Percentiles rank a stretch among this genome's conserved stretches.
Conservation (phyloP, 495 filamentous ascomycete genomes). For the Annulohypoxylon moriforme region DNA sequence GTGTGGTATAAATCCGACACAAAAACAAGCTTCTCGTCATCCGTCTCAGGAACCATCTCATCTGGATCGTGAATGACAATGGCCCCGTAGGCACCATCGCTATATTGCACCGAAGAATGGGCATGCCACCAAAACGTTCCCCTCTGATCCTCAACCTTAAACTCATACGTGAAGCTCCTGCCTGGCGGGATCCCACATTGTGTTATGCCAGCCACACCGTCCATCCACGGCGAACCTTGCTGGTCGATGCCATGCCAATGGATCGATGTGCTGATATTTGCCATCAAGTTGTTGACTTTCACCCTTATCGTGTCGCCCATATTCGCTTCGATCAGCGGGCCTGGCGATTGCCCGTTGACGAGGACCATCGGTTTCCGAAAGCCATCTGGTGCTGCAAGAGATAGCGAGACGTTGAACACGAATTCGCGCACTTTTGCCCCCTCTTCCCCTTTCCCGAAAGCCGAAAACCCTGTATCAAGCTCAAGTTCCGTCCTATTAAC, state of each 20-base stretch:
- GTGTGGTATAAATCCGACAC: conserved; percentile 48
- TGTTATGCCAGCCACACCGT: conserved; percentile 48
- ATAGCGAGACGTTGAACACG: conserved; percentile 45
- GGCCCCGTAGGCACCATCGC: conserved; percentile 45
- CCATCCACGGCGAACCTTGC: conserved; percentile 44
- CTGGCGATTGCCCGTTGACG: conserved; percentile 68
- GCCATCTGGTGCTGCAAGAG: conserved; percentile 59
- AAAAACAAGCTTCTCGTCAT: conserved; percentile 47
- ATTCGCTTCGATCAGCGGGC: conserved; percentile 64
- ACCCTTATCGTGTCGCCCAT: conserved; percentile 57
- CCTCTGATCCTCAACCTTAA: conserved; percentile 42
- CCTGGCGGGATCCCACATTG: conserved; percentile 50
- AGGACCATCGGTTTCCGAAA: conserved; percentile 62
- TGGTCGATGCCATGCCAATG: conserved; percentile 53
- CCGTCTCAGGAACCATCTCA: conserved; percentile 42
- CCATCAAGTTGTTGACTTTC: conserved; percentile 43
- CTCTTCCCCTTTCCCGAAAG: not conserved
- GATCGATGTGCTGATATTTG: conserved; percentile 44
- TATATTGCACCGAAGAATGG: conserved; percentile 43
- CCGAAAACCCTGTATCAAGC: conserved; percentile 39
- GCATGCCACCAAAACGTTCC: conserved; percentile 51
- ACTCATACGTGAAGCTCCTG: conserved; percentile 49
- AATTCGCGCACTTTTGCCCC: conserved; percentile 36
- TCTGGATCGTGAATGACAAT: conserved; percentile 46
- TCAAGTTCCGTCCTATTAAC: conserved; percentile 44